phyloP scores from a whole-genome alignment of 345 rosid genomes.

The Euclidium syriacum region DNA sequence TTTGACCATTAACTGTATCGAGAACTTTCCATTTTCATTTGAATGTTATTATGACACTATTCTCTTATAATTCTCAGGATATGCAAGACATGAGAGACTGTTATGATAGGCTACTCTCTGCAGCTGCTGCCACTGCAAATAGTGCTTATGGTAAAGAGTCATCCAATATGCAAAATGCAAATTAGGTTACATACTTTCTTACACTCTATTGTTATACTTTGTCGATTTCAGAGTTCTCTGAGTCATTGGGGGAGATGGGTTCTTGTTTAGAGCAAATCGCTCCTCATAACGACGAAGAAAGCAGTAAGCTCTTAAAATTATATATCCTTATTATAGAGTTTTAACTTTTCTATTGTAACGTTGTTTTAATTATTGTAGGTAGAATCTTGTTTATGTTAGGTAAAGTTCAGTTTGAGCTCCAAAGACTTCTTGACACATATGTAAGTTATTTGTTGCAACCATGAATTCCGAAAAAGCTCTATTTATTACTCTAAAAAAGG shows the following conservation, averaged over 20 bases:
- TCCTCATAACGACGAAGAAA: slow-evolving; percentile 63
- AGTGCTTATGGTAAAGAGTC: slow-evolving; percentile 72
- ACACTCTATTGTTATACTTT: neutral
- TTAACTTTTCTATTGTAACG: neutral
- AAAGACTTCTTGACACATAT: slow-evolving; percentile 78
- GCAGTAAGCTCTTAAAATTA: slow-evolving; percentile 41
- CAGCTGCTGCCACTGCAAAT: slow-evolving; percentile 92
- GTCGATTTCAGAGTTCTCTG: slow-evolving; percentile 72
- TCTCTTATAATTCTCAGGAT: slow-evolving; percentile 41
- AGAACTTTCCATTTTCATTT: neutral
- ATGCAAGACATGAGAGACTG: slow-evolving; percentile 88
- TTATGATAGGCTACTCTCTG: slow-evolving; percentile 93
- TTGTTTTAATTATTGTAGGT: slow-evolving; percentile 47
- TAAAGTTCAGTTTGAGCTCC: slow-evolving; percentile 80
- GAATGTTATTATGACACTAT: neutral
- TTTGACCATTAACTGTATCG: neutral
- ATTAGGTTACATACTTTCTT: neutral
- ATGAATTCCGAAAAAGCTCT: neutral
- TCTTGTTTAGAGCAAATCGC: slow-evolving; percentile 75
- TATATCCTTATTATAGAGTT: neutral
- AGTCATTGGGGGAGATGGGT: slow-evolving; percentile 92
- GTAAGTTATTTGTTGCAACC: slow-evolving; percentile 48
- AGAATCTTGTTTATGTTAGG: slow-evolving; percentile 67
- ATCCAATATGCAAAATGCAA: neutral
- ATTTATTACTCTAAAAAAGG: neutral